Evolutionary conservation across 2,329 filamentous ascomycete genomes (phyloP).

Genomic region (Penicillium sclerotiorum): DNA sequence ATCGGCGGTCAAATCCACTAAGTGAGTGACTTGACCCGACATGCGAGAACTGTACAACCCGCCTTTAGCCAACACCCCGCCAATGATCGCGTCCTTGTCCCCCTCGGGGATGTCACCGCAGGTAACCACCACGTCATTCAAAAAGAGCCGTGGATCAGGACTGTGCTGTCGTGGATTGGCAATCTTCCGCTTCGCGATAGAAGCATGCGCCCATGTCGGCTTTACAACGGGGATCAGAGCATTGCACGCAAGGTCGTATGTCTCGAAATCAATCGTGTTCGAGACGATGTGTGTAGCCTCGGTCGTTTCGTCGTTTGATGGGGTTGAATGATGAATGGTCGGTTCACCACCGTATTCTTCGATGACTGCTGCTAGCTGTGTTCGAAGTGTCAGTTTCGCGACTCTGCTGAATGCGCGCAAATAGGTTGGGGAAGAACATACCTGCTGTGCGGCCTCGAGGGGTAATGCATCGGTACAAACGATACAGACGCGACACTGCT

Average conservation of each 20-base stretch:
- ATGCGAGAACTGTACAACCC: constrained; percentile 75
- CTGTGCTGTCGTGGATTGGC: constrained; percentile 82
- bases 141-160: constrained; percentile 87
- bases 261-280: constrained; percentile 85
- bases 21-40: constrained; percentile 77
- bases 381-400: constrained; percentile 9
- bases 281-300: constrained; percentile 69
- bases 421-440: constrained; percentile 24
- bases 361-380: constrained; percentile 51
- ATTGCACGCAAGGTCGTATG: constrained; percentile 74
- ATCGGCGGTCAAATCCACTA: constrained; percentile 78
- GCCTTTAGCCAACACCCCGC: constrained; percentile 85
- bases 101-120: constrained; percentile 81
- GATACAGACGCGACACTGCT: constrained; percentile 50
- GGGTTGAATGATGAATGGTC: constrained; percentile 43
- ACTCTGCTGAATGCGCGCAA: background rate
- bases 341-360: constrained; percentile 53
- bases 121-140: constrained; percentile 79
- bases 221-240: constrained; percentile 83
- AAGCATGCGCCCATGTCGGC: constrained; percentile 75
- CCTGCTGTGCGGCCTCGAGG: constrained; percentile 45
- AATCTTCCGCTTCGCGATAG: constrained; percentile 68
- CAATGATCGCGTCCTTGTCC: constrained; percentile 90
- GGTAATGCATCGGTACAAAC: constrained; percentile 46
- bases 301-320: constrained; percentile 41